Conservation (phyloP, 805 yeast genomes). For the Starmerella davenportii region DNA sequence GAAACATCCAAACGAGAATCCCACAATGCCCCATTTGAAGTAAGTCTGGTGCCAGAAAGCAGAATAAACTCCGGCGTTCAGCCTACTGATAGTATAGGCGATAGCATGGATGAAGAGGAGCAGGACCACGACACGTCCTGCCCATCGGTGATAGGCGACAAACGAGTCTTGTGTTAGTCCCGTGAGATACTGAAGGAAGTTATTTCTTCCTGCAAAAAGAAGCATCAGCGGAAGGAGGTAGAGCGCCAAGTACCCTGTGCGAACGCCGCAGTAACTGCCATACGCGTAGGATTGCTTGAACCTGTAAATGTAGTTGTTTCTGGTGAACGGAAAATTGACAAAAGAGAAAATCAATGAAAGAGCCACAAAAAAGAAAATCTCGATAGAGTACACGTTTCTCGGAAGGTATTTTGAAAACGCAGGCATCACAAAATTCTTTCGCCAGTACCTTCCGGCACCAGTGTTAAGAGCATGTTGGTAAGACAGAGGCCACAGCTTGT, state of each 20-base stretch:
- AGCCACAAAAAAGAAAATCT: slow-evolving; percentile 22
- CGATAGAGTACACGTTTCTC: slow-evolving; percentile 25
- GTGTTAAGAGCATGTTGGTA: not conserved
- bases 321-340: slow-evolving; percentile 3
- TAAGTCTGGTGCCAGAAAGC: slow-evolving; percentile 8
- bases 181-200: slow-evolving; percentile 40
- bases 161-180: slow-evolving; percentile 46
- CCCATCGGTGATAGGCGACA: slow-evolving; percentile 35
- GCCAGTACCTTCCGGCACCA: not conserved
- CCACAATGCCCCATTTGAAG: slow-evolving; percentile 17
- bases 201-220: slow-evolving; percentile 50
- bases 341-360: slow-evolving; percentile 21
- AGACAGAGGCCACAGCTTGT: slow-evolving; percentile 3
- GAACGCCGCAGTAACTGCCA: slow-evolving; percentile 5
- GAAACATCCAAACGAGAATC: slow-evolving; percentile 24
- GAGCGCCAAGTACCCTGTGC: slow-evolving; percentile 10
- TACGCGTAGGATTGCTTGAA: slow-evolving; percentile 3
- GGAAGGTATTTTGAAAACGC: slow-evolving; percentile 19
- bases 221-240: slow-evolving; percentile 18
- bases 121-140: slow-evolving; percentile 16
- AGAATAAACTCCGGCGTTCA: slow-evolving; percentile 7
- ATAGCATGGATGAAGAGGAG: slow-evolving; percentile 17
- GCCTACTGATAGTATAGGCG: slow-evolving; percentile 12
- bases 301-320: slow-evolving; percentile 2
- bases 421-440: slow-evolving; percentile 1